These are phyloP conservation scores for Ambrosiella beaveri DNA, from an alignment of 2,329 filamentous ascomycete genomes.

Conservation along the genomic window DNA sequence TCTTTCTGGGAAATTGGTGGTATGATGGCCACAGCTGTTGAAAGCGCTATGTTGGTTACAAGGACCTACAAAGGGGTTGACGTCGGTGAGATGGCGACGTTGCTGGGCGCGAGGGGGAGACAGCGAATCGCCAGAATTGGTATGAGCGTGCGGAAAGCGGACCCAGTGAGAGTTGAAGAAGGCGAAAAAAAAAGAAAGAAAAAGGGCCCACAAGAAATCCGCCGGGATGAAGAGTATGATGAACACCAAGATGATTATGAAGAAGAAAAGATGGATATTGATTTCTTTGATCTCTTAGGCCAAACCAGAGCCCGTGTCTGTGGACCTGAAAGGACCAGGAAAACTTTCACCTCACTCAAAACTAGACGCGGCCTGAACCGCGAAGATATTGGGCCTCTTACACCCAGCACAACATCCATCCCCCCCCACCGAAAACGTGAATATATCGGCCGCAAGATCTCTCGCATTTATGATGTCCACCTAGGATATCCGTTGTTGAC, in stretches of 20 bases:
- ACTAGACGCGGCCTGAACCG: slow-evolving; percentile 5
- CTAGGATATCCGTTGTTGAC: slow-evolving; percentile 62
- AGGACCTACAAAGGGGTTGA: slow-evolving; percentile 26
- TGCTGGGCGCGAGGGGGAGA: slow-evolving; percentile 58
- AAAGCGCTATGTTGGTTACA: slow-evolving; percentile 47
- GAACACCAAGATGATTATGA: slow-evolving; percentile 16
- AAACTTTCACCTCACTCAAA: slow-evolving; percentile 3
- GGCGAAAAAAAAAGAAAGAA: not conserved
- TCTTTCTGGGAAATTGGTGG: slow-evolving; percentile 71
- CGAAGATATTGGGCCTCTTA: not conserved
- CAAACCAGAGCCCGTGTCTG: not conserved
- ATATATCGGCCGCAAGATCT: slow-evolving; percentile 3
- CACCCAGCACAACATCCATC: not conserved
- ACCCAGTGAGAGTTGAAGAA: not conserved
- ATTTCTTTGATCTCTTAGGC: slow-evolving; percentile 13
- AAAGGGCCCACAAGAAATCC: not conserved
- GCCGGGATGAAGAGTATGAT: not conserved
- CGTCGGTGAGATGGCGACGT: slow-evolving; percentile 45
- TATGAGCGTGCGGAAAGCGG: slow-evolving; percentile 34
- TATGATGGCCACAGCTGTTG: slow-evolving; percentile 57
- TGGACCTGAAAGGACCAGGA: not conserved
- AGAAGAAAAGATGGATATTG: slow-evolving; percentile 15
- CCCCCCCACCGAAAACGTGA: not conserved
- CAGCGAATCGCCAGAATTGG: slow-evolving; percentile 62
- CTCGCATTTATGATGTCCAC: slow-evolving; percentile 27